Base-by-base conservation (phyloP, 2,329 filamentous ascomycete species). In the Rosellinia necatrix region DNA sequence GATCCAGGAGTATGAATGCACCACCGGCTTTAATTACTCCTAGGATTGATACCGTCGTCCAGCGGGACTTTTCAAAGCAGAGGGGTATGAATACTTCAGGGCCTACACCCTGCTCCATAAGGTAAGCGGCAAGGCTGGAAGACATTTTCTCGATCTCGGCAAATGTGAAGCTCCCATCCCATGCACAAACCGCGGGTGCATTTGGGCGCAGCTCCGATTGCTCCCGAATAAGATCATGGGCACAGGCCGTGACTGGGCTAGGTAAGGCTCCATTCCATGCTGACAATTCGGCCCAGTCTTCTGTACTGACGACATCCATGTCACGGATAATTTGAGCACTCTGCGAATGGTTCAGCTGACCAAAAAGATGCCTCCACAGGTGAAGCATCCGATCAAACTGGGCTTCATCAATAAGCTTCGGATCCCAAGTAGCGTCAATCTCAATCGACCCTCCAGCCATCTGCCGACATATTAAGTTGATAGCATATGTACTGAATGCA, bases 21-120 rank as follows among this genome's bases (percentile, higher is more conserved):
- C 64, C 66, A 13, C 68, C 68, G 6, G 64, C 58, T 44, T 69
- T 66, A 13, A 67, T 43, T 13, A 69, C 52, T 10, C 49, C 65
- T 2, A 69, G 38, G 41, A 69, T 62, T 6, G 59, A 59, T 5
- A 68, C 34, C 4, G 49, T 41, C 9, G 40, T 30, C 57, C 57
- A 62, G 12, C 40, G 35, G 32, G 53, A 40, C 44, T 62, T 62
- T 12, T 62, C 60, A 24, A 62, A 62, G 19, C 37, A 56, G n/a
- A 60, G 30, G 1, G 57, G 53, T 9, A 62, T 29, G n/a, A 62
- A 48, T 1, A 53, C 35, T 19, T 59, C 58, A 8, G 57, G 47
- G 2, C 53, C 51, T 4, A 62, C 51, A 13, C 49, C 48, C 3
- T 34, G 40, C 0, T 21, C 17, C 3, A 48, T 35, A 15, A 61